Evolutionary conservation across 805 yeast species (phyloP).

Genomic region (Candida orba): DNA sequence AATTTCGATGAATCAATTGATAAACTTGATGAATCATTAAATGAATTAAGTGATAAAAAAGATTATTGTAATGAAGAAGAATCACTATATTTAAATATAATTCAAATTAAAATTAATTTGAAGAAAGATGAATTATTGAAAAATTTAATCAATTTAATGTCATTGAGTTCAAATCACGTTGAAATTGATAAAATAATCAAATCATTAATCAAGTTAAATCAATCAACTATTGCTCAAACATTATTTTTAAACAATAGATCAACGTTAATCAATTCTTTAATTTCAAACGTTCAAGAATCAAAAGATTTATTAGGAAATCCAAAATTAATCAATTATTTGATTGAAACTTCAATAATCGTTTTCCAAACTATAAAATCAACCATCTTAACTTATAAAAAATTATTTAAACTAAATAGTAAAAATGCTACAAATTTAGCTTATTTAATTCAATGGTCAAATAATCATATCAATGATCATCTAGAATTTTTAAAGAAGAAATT

Average conservation of each 20-base stretch:
- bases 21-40: conserved; percentile 27
- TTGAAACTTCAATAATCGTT: conserved; percentile 55
- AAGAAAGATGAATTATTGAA: conserved; percentile 27
- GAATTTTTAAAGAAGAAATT: conserved; percentile 59
- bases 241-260: conserved; percentile 43
- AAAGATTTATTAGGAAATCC: conserved; percentile 45
- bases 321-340: conserved; percentile 38
- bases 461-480: conserved; percentile 54
- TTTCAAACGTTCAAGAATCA: conserved; percentile 35
- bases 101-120: conserved; percentile 26
- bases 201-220: conserved; percentile 34
- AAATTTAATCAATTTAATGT: conserved; percentile 29
- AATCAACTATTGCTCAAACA: conserved; percentile 41
- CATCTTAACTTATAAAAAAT: conserved; percentile 42
- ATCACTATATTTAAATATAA: conserved; percentile 24
- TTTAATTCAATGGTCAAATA: conserved; percentile 52
- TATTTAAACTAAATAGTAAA: conserved; percentile 34
- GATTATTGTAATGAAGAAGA: conserved; percentile 24
- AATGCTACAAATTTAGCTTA: conserved; percentile 3
- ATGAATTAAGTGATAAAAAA: conserved; percentile 13
- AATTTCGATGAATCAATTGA: conserved; percentile 40
- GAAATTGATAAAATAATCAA: conserved; percentile 22
- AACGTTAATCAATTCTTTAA: conserved; percentile 37
- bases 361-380: conserved; percentile 57
- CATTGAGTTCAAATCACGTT: conserved; percentile 20